These are phyloP conservation scores for Carex parvula DNA, from an alignment of 176 grass and related monocot species.

Conservation along the genomic window DNA sequence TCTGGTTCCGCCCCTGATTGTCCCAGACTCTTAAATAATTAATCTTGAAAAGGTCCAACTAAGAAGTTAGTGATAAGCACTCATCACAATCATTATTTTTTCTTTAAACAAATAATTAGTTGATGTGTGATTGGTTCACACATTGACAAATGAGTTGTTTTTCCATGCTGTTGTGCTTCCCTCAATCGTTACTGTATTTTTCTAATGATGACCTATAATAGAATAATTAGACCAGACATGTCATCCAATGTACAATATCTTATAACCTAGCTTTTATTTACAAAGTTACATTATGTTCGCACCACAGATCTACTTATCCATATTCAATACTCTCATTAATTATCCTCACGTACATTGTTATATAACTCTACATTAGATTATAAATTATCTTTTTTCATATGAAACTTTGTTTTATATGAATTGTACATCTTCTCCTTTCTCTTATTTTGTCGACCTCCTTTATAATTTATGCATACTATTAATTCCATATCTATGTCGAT, in stretches of 20 bases:
- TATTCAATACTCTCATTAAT: background rate
- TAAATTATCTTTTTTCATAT: background rate
- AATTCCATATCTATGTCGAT: background rate
- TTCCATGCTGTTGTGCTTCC: background rate
- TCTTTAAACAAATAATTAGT: background rate
- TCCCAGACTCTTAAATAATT: background rate
- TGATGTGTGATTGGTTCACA: background rate
- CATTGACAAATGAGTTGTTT: background rate
- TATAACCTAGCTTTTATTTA: background rate
- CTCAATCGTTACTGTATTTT: background rate
- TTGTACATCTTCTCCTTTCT: background rate
- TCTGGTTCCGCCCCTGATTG: background rate
- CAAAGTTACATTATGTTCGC: background rate
- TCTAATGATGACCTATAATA: background rate
- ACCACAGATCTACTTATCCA: background rate
- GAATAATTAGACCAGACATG: too few species aligned
- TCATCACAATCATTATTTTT: background rate
- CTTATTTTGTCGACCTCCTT: background rate
- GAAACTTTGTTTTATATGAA: background rate
- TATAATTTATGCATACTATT: background rate
- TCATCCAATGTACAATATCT: background rate
- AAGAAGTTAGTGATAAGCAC: conserved; percentile 1
- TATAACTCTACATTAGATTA: background rate
- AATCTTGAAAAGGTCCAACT: background rate
- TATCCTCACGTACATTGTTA: background rate